Evolutionary conservation across 2,329 filamentous ascomycete species (phyloP), one percentile per base, ranked within the genome.

Genomic region (Acrocalymma vagum): DNA sequence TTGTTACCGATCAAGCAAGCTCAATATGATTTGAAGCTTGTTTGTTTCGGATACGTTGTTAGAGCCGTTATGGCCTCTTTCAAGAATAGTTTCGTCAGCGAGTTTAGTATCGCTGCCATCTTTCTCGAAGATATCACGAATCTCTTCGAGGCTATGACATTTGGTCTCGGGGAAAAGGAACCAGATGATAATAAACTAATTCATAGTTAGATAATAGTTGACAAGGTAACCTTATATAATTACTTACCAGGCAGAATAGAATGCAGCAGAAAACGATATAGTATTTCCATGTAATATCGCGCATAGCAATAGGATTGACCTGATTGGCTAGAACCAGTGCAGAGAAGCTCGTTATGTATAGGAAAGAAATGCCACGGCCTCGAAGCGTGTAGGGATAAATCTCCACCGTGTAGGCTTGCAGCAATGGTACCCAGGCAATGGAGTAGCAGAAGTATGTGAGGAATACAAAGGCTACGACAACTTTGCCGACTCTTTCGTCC

Each of bases 241-340:
- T n/a, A n/a, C n/a, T 87, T 11, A 90, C 51, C 0, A 85, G 40
- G 0, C 86, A 86, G 43, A 90, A 90, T 10, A 90, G 71, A 38
- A 90, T 82, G 27, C 26, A 24, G 17, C 74, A 75, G 39, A 78
- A 78, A 41, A 78, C 75, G 24, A 78, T 71, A 51, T 80, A 81
- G 7, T 77, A 79, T 47, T 72, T 66, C 49, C 78, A 80, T 1
- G 62, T 57, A 41, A 81, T 79, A 30, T 71, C 76, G 9, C 63
- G 57, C 49, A 85, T 78, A 11, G 80, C 78, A 16, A 81, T 75
- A 0, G 81, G 81, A 0, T 80, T 82, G 45, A 84, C 80, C 75
- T 29, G 34, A 21, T 39, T 35, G 20, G 35, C 30, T 20, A 47
- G 29, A 60, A 78, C 29, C 17, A 31, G 23, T 5, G 22, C 38